Evolutionary conservation across 371 early-diverging fungal species (phyloP).

Genomic region (Phascolomyces articulosus): DNA sequence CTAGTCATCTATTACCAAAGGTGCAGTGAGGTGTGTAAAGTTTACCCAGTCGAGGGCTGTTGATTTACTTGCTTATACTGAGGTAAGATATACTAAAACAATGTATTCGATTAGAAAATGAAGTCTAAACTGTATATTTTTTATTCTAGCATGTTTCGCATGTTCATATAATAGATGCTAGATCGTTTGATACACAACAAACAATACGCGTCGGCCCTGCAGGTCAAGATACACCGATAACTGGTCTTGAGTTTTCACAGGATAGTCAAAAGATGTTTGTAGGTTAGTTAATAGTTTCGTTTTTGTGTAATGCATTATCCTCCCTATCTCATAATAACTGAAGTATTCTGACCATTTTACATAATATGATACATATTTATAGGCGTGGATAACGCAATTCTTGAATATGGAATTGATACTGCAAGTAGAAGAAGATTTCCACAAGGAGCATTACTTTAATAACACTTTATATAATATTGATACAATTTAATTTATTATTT

Average conservation of each 20-base stretch:
- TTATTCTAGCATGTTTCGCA: conserved; percentile 74
- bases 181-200: conserved; percentile 80
- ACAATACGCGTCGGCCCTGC: conserved; percentile 57
- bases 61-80: conserved; percentile 82
- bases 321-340: too few relatives aligned
- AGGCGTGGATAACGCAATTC: conserved; percentile 63
- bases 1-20: conserved; percentile 66
- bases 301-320: too few relatives aligned
- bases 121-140: background rate
- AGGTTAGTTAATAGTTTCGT: too few relatives aligned
- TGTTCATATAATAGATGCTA: conserved; percentile 83
- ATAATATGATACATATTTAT: conserved; percentile 87
- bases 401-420: conserved; percentile 63
- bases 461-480: too few relatives aligned
- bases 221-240: conserved; percentile 74
- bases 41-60: conserved; percentile 81
- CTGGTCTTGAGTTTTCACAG: conserved; percentile 80
- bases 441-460: conserved; percentile 49
- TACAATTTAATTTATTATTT: too few relatives aligned
- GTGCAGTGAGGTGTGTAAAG: conserved; percentile 85
- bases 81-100: conserved; percentile 44
- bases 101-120: background rate
- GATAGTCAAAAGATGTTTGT: conserved; percentile 80
- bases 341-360: conserved; percentile 22
- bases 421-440: conserved; percentile 61